A percentile compares a stretch with the other conserved stretches of the same genome.
phyloP scores from a whole-genome alignment of 768 basidiomycete genomes.

The Russula foetens region DNA sequence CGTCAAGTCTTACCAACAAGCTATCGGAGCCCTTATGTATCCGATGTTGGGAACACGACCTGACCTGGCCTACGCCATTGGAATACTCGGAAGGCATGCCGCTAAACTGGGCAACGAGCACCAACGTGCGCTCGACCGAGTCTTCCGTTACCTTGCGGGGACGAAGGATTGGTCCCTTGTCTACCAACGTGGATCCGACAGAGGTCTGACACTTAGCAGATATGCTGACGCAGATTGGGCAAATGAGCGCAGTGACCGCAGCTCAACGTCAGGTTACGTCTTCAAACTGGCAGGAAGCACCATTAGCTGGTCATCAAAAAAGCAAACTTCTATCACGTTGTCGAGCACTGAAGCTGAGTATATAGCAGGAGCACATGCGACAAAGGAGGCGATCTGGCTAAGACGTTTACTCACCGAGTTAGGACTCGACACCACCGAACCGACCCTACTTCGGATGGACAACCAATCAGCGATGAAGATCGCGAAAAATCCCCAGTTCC shows the following conservation, averaged over 20 bases:
- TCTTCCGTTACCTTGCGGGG: background rate
- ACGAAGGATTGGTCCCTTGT: background rate
- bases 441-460: background rate
- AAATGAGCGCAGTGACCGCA: background rate
- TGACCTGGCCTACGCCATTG: conserved; percentile 30
- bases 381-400: background rate
- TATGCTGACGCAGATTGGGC: background rate
- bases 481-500: background rate
- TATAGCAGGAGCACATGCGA: background rate
- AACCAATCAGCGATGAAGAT: background rate
- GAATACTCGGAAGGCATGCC: conserved; percentile 26
- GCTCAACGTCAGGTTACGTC: background rate
- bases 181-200: background rate
- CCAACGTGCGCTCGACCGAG: conserved; percentile 25
- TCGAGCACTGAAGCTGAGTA: background rate
- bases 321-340: background rate
- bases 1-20: background rate
- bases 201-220: rapidly evolving
- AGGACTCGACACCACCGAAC: background rate
- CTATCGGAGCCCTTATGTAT: background rate
- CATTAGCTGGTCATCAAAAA: background rate
- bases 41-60: conserved; percentile 24
- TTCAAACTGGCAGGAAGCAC: background rate
- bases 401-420: background rate
- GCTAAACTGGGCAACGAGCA: conserved; percentile 25